Evolutionary conservation across 805 yeast genomes (phyloP).

Genomic region (Saccharomycopsis vini): DNA sequence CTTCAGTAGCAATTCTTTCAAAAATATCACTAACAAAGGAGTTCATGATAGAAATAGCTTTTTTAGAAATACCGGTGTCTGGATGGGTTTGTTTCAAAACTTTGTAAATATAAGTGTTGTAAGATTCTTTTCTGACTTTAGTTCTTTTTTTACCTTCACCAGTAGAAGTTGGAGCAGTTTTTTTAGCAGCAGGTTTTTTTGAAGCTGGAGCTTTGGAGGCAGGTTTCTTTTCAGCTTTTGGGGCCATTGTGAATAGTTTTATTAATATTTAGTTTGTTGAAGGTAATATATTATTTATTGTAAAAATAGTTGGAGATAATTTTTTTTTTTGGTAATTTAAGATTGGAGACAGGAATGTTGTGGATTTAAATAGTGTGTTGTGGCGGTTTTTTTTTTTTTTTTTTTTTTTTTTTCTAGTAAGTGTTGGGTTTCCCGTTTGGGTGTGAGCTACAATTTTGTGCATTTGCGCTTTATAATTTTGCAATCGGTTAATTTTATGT

Average conservation of each 20-base stretch:
- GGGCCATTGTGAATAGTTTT: constrained; percentile 43
- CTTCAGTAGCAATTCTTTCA: constrained; percentile 97
- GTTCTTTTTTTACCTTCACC: constrained; percentile 72
- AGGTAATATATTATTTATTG: too few relatives aligned
- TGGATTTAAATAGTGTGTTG: too few relatives aligned
- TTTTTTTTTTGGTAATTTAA: too few relatives aligned
- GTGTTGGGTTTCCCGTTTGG: too few relatives aligned
- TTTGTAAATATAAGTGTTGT: constrained; percentile 96
- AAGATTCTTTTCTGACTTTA: constrained; percentile 95
- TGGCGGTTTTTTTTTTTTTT: too few relatives aligned
- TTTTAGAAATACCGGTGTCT: constrained; percentile 98
- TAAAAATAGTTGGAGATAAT: too few relatives aligned
- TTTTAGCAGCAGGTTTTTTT: constrained; percentile 90
- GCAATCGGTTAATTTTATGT: too few relatives aligned
- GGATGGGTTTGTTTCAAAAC: constrained; percentile 98
- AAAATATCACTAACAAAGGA: constrained; percentile 96
- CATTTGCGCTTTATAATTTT: too few relatives aligned
- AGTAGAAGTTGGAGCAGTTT: constrained; percentile 58
- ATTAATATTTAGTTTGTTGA: constrained; percentile 9
- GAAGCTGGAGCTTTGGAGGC: constrained; percentile 98
- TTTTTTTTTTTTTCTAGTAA: too few relatives aligned
- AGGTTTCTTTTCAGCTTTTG: constrained; percentile 51
- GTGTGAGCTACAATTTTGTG: too few relatives aligned
- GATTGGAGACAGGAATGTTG: too few relatives aligned
- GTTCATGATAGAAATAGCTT: constrained; percentile 98